These are phyloP conservation scores for Beta corolliflora DNA, from an alignment of 179 eudicot species.

Conservation along the genomic window DNA sequence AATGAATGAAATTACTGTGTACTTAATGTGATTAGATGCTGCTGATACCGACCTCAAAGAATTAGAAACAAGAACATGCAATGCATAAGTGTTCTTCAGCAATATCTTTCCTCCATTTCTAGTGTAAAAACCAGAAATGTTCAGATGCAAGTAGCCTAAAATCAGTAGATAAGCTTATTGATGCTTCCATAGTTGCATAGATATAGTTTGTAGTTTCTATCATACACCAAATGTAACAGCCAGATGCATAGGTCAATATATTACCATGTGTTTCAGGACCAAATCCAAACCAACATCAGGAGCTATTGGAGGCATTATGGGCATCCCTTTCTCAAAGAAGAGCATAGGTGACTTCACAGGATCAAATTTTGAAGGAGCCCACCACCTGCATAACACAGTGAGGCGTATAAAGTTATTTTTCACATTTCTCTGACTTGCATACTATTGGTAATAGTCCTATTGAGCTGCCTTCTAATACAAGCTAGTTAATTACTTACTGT, in stretches of 20 bases:
- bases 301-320: conserved; percentile 65
- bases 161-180: neutral
- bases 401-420: neutral
- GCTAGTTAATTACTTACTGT: too few species aligned
- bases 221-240: neutral
- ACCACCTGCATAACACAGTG: conserved; percentile 67
- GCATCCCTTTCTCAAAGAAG: conserved; percentile 71
- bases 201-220: neutral
- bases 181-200: neutral
- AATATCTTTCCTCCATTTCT: neutral
- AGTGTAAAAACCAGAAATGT: neutral
- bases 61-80: neutral
- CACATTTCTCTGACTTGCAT: neutral
- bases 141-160: neutral
- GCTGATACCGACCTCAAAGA: neutral
- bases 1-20: neutral
- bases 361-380: conserved; percentile 98
- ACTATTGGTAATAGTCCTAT: too few species aligned
- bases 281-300: conserved; percentile 81
- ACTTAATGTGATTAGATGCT: conserved; percentile 8
- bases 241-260: conserved; percentile 17
- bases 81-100: neutral
- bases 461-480: too few species aligned
- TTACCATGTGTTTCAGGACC: conserved; percentile 78
- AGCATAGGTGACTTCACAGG: conserved; percentile 93